Evolutionary conservation across 305 asterid genomes (phyloP).

Genomic region (Solanum aculeatissimum): DNA sequence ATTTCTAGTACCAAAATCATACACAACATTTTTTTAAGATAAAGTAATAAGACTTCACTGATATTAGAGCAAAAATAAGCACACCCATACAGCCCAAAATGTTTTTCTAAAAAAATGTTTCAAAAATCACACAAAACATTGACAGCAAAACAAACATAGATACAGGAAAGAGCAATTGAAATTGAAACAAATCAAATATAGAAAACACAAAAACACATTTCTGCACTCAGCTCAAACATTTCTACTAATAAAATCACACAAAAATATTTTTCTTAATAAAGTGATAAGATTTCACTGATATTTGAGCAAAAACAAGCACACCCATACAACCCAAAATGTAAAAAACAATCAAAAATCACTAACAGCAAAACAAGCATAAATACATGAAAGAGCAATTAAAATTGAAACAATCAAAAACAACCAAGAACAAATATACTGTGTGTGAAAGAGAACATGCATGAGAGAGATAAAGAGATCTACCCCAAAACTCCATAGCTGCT

Average conservation of each 20-base stretch:
- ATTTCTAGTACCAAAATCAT: background rate
- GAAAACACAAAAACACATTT: background rate
- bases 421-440: background rate
- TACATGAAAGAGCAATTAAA: background rate
- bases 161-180: background rate
- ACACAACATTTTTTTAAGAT: background rate
- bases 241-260: background rate
- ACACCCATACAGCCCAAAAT: background rate
- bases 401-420: background rate
- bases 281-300: background rate
- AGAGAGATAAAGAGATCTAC: background rate
- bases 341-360: background rate
- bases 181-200: background rate
- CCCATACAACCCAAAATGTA: background rate
- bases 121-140: background rate
- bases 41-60: background rate
- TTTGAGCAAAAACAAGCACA: background rate
- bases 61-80: background rate
- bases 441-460: background rate
- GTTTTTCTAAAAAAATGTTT: background rate
- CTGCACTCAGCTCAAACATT: background rate
- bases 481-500: conserved; percentile 34
- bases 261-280: background rate
- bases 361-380: background rate
- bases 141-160: background rate